Base-by-base conservation (phyloP, 331 rosid species). In the Ulmus americana region DNA sequence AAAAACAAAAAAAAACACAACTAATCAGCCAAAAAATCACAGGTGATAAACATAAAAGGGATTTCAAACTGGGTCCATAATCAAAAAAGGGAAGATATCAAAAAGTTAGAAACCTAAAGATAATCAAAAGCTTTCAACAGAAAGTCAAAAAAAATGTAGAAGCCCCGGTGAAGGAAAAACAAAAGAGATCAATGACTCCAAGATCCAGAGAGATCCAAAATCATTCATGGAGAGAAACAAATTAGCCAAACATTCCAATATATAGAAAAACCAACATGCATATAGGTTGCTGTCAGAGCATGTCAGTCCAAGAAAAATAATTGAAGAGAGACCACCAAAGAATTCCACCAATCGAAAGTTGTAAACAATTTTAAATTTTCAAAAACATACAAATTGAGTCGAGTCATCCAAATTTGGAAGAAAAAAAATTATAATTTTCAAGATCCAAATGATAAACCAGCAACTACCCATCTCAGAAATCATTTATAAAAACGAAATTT, bases 371-470 rank as follows among this genome's bases (percentile, higher is more conserved):
- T 45, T 3, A 7, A 70, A 65, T 41, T 41, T 20, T 47, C 39
- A 42, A 10, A n/a, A 59, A 71, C 16, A 57, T n/a, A 50, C 44
- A 42, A 48, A 10, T 48, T 48, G 13, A 16, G 53, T 16, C 53
- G 1, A 7, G 73, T 14, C 69, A 38, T 46, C 48, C 59, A 61
- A 35, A 60, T 59, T 10, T 35, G 50, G 67, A 67, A 20, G 48
- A 47, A 71, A 61, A 59, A 66, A 55, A 60, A 42, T 7, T 49
- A 50, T 40, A 45, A 69, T 43, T 42, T 73, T 67, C 70, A 68
- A 76, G 87, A 88, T 83, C 86, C 86, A 82, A 81, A 67, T 45
- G 68, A 9, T 48, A 20, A 55, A 48, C 70, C 45, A 61, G 53
- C 14, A 42, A 54, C 35, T 6, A 64, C 47, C 41, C 61, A 28